phyloP scores from a whole-genome alignment of 2,329 filamentous ascomycete species.

The Diaporthe australafricana region DNA sequence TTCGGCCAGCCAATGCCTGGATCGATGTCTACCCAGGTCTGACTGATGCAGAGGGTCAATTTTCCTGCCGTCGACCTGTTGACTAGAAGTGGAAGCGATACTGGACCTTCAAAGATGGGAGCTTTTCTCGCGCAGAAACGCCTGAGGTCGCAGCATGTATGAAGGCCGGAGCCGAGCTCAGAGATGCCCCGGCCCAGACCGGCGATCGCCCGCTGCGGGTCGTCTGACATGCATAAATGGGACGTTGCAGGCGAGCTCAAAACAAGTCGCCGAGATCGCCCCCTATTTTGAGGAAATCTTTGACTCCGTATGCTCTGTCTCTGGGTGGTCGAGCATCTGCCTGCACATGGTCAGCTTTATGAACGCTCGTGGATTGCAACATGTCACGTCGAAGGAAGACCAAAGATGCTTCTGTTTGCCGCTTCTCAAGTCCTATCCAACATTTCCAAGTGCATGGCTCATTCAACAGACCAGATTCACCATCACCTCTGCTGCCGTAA shows the following conservation, averaged over 20 bases:
- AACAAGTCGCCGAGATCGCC: not conserved
- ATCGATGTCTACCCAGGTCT: not conserved
- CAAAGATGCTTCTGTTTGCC: no score
- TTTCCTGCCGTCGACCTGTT: not conserved
- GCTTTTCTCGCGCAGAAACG: no score
- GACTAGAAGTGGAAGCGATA: not conserved
- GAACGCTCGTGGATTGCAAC: not conserved
- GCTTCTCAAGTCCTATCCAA: no score
- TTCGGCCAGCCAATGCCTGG: not conserved
- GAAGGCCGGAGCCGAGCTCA: not conserved
- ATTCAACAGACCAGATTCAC: no score
- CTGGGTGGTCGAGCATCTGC: not conserved
- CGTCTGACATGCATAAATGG: slow-evolving; percentile 16
- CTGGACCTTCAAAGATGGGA: not conserved
- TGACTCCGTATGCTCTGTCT: not conserved
- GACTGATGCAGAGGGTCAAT: not conserved
- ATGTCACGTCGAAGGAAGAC: no score
- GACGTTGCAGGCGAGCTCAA: slow-evolving; percentile 8
- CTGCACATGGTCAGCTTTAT: not conserved
- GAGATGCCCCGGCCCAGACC: not conserved
- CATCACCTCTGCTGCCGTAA: no score
- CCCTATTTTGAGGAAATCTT: not conserved
- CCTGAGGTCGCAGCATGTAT: not conserved
- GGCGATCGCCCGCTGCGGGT: slow-evolving; percentile 19
- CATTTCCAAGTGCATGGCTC: no score